Evolutionary conservation across 2,329 filamentous ascomycete species (phyloP).

Genomic region (Westerdykella sp.): DNA sequence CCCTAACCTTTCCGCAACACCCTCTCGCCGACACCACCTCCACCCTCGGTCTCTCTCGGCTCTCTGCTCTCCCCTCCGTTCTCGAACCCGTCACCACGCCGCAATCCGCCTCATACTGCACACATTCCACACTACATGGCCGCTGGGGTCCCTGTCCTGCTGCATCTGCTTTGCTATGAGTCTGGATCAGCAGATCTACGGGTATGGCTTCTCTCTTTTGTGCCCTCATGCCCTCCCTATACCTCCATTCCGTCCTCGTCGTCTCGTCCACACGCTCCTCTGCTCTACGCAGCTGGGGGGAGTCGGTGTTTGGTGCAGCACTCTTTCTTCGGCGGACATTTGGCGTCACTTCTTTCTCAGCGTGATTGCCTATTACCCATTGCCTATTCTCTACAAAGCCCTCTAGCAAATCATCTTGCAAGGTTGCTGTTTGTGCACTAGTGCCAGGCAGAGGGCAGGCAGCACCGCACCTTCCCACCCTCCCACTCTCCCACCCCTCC

Average conservation of each 20-base stretch:
- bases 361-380: too few relatives aligned
- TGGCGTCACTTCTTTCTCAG: conserved; percentile 1
- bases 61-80: conserved; percentile 4
- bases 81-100: conserved; percentile 10
- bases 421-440: conserved; percentile 18
- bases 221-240: conserved; percentile 9
- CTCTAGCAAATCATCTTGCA: conserved; percentile 9
- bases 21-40: neutral
- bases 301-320: too few relatives aligned
- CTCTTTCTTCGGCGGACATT: too few relatives aligned
- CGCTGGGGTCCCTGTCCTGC: conserved; percentile 19
- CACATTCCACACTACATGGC: conserved; percentile 22
- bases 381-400: too few relatives aligned
- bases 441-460: conserved; percentile 26
- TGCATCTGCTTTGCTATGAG: conserved; percentile 36
- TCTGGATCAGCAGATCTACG: conserved; percentile 38
- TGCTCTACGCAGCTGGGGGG: too few relatives aligned
- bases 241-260: conserved; percentile 6
- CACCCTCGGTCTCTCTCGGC: conserved; percentile 9
- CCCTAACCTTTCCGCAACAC: neutral
- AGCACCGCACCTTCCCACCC: conserved; percentile 36
- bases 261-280: neutral
- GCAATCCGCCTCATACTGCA: conserved; percentile 14
- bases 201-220: conserved; percentile 29
- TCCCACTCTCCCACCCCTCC: too few relatives aligned